Base-by-base conservation (phyloP, 2,329 filamentous ascomycete species). In the Claviceps capensis region DNA sequence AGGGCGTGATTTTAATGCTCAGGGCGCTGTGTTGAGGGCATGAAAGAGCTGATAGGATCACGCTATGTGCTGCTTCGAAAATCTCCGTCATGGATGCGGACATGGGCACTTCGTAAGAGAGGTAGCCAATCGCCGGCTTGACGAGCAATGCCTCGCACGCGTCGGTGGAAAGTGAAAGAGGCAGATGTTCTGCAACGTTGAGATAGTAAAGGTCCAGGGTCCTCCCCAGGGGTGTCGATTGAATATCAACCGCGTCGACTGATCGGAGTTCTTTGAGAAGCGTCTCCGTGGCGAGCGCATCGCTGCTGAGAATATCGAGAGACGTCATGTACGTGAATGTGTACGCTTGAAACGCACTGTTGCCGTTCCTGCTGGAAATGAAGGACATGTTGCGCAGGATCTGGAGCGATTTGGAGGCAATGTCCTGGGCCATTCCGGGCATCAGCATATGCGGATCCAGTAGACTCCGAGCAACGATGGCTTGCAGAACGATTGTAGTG, bases 61-160 rank as follows among this genome's bases (percentile, higher is more conserved):
- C 80, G 57, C 85, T 86, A 68, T 96, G 90, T 0, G 89, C 88
- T 1, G 90, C 82, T 67, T 96, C 90, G 60, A 94, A 95, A n/a
- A 94, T 68, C 51, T 77, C 72, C 19, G 74, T 64, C 59, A 75
- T 73, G 1, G 70, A 70, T 4, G 71, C 67, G 3, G 74, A 69
- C 48, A 71, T 67, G 1, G 68, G 64, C 0, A 68, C 69, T 4
- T 67, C 60, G 44, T 72, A 68, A 0, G 72, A 69, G 3, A 96
- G 78, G 62, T 95, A 93, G 1, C 84, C 78, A 5, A 81, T 78
- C 6, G 88, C 85, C 1, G 87, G 83, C 37, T 82, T 77, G 50
- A 95, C 72, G 16, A 95, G 77, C 2, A 95, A 72, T 2, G 79
- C 73, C 59, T 94, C 86, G 60, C 82, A 88, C 2, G 79, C 76